A percentile compares a stretch with the other conserved stretches of the same genome.
These are phyloP conservation scores for Paraurostyla sp. DNA, from an alignment of 73 alveolate species.

Conservation along the genomic window DNA sequence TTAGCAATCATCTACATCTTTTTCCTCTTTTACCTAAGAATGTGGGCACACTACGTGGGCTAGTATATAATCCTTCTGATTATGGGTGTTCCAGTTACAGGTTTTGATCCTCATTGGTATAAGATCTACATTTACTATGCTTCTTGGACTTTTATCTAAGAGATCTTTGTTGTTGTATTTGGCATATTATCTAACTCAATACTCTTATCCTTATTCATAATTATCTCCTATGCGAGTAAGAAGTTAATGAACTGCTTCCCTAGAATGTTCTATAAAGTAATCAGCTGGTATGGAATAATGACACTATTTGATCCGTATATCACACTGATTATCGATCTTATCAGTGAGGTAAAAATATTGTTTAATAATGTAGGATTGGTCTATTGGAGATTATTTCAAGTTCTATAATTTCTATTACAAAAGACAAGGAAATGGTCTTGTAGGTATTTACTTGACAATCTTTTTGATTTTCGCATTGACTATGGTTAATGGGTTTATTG, in stretches of 20 bases:
- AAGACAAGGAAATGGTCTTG: constrained; percentile 72
- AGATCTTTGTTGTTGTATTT: constrained; percentile 22
- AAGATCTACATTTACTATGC: constrained; percentile 65
- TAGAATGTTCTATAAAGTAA: constrained; percentile 67
- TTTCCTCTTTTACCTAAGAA: constrained; percentile 58
- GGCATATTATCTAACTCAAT: constrained; percentile 66
- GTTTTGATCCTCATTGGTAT: constrained; percentile 68
- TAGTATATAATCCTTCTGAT: constrained; percentile 54
- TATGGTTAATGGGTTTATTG: constrained; percentile 38
- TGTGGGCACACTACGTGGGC: constrained; percentile 78
- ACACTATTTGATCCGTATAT: constrained; percentile 71
- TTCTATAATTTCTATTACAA: constrained; percentile 69
- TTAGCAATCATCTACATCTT: constrained; percentile 70
- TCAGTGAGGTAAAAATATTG: background rate
- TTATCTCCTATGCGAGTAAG: background rate
- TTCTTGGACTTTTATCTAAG: constrained; percentile 47
- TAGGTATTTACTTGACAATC: constrained; percentile 70
- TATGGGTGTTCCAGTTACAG: constrained; percentile 63
- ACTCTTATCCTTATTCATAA: constrained; percentile 28
- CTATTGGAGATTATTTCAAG: constrained; percentile 72
- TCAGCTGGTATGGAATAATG: constrained; percentile 75
- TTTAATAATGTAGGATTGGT: constrained; percentile 40
- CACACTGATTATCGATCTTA: constrained; percentile 65
- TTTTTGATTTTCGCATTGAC: constrained; percentile 64
- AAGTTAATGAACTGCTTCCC: constrained; percentile 54